Conservation (phyloP, 805 yeast species). For the Sungouiozyma intestinalis region DNA sequence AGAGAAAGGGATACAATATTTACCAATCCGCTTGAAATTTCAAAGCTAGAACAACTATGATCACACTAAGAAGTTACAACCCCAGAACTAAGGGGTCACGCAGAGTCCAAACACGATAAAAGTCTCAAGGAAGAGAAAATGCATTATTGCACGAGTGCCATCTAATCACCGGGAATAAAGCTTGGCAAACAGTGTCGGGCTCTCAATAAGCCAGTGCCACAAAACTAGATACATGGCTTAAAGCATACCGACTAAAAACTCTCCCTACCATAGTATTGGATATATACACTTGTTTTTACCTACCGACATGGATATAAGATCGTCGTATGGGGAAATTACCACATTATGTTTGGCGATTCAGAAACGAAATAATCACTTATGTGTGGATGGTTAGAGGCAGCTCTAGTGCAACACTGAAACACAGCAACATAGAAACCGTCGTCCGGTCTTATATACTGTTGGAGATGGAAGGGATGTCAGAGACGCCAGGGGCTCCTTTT, state of each 20-base stretch:
- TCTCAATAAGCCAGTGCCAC: conserved; percentile 1
- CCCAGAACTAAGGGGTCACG: neutral
- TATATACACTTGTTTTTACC: neutral
- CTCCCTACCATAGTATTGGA: conserved; percentile 5
- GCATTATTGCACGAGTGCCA: conserved; percentile 8
- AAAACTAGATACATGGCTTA: neutral
- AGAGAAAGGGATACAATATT: neutral
- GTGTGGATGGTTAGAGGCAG: too few species aligned
- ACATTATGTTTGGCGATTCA: too few species aligned
- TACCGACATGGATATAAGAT: neutral
- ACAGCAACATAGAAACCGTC: too few species aligned
- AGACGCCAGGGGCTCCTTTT: neutral
- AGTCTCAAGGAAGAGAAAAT: conserved; percentile 9
- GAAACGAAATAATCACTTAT: too few species aligned
- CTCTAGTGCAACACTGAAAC: too few species aligned
- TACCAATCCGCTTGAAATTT: neutral
- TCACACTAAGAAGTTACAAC: neutral
- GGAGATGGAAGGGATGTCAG: neutral
- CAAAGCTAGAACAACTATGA: neutral
- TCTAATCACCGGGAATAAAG: neutral
- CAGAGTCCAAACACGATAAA: neutral
- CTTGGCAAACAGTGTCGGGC: conserved; percentile 11
- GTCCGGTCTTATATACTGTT: neutral
- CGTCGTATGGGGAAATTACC: neutral
- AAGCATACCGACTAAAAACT: conserved; percentile 13